phyloP scores from a whole-genome alignment of 2,329 filamentous ascomycete genomes.

The Aureobasidium namibiae region DNA sequence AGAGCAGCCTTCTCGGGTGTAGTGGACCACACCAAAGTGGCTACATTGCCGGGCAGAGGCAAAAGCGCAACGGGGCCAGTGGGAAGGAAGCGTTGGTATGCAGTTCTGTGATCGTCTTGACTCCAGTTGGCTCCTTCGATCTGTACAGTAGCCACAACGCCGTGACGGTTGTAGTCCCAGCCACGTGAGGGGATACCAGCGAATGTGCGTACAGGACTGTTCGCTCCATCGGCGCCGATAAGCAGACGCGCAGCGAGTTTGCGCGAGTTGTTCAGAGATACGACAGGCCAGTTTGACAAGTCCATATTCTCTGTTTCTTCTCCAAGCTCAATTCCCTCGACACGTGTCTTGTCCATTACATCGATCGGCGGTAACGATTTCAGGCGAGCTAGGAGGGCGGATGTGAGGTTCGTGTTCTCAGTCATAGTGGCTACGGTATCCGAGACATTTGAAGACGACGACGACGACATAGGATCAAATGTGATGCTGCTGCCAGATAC shows the following conservation, averaged over 20 bases:
- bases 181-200: conserved; percentile 77
- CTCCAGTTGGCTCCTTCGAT: conserved; percentile 48
- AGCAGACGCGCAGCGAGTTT: conserved; percentile 72
- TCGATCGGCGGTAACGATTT: conserved; percentile 40
- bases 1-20: conserved; percentile 69
- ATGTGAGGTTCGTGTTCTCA: conserved; percentile 85
- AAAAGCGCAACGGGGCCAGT: conserved; percentile 87
- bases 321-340: conserved; percentile 73
- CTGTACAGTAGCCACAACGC: conserved; percentile 80
- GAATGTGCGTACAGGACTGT: conserved; percentile 85
- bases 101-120: conserved; percentile 43
- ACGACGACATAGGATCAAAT: conserved; percentile 55
- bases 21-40: conserved; percentile 91
- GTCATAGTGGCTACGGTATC: conserved; percentile 82
- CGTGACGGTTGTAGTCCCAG: conserved; percentile 89
- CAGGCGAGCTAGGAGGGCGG: conserved; percentile 64
- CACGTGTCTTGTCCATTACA: conserved; percentile 67
- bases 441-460: not conserved
- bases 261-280: conserved; percentile 58
- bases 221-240: conserved; percentile 88
- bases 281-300: conserved; percentile 77
- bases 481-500: conserved; percentile 78
- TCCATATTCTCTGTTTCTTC: conserved; percentile 55
- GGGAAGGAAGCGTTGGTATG: conserved; percentile 92
- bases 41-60: conserved; percentile 72